Conservation (phyloP, 768 basidiomycete species). For the Exidia glandulosa region DNA sequence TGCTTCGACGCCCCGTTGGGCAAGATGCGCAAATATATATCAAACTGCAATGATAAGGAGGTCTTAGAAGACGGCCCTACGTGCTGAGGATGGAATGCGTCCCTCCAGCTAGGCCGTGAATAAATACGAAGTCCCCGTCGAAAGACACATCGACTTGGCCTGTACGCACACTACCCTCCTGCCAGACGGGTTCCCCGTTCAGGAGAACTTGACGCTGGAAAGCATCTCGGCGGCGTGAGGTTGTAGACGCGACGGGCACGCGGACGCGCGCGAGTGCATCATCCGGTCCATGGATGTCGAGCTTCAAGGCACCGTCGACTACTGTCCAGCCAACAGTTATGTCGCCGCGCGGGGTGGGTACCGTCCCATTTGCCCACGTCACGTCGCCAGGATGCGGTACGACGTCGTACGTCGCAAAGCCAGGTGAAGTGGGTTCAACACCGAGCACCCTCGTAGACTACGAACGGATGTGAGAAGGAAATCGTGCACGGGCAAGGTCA, state of each 20-base stretch:
- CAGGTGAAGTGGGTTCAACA: neutral
- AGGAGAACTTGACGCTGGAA: neutral
- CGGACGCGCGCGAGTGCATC: neutral
- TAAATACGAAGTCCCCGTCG: neutral
- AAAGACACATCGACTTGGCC: neutral
- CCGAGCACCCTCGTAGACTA: neutral
- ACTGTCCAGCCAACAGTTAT: neutral
- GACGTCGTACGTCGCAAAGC: neutral
- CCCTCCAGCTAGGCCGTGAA: neutral
- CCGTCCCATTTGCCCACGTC: neutral
- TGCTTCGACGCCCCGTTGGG: no score
- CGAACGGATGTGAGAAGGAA: neutral
- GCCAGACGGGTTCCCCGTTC: neutral
- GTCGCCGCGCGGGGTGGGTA: neutral
- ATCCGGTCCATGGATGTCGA: neutral
- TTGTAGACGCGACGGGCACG: neutral
- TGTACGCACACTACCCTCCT: neutral
- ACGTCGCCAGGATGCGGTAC: neutral
- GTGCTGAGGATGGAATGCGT: no score
- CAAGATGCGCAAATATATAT: no score
- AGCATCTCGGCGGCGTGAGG: neutral
- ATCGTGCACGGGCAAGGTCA: neutral
- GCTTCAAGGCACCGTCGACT: neutral
- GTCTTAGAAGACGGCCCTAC: no score
- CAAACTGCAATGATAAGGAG: no score